Percentiles rank a stretch among this genome's conserved stretches.
phyloP scores from a whole-genome alignment of 306 rosid species.

The Dalbergia cultrata region DNA sequence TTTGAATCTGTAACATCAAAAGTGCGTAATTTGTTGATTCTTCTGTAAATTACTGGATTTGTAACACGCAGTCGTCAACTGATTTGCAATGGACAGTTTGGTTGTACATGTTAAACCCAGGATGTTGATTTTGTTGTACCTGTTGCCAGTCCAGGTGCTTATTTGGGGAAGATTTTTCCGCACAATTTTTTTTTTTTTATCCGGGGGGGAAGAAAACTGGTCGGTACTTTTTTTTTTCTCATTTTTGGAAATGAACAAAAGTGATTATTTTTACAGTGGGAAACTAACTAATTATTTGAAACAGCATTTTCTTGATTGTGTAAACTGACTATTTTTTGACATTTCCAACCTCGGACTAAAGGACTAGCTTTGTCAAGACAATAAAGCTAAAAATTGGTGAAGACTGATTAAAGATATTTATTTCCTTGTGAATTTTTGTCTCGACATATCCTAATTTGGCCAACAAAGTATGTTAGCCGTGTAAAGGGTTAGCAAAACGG shows the following conservation, averaged over 20 bases:
- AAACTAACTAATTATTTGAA: too few relatives aligned
- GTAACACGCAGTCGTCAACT: slow-evolving; percentile 48
- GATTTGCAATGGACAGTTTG: slow-evolving; percentile 47
- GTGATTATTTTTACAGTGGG: too few relatives aligned
- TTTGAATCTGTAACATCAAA: slow-evolving; percentile 56
- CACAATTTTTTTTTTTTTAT: too few relatives aligned
- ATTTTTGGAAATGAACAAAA: too few relatives aligned
- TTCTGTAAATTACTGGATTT: slow-evolving; percentile 67
- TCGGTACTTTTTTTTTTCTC: too few relatives aligned
- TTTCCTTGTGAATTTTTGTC: background rate
- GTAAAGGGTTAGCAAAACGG: too few relatives aligned
- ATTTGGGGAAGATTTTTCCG: background rate
- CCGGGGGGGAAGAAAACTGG: too few relatives aligned
- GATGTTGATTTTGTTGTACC: background rate
- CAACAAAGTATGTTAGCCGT: background rate
- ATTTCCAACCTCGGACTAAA: too few relatives aligned
- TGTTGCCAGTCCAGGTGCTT: too few relatives aligned
- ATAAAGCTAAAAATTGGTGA: background rate
- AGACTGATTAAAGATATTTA: background rate
- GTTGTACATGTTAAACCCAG: slow-evolving; percentile 46
- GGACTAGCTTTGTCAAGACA: background rate
- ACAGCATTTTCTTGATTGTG: too few relatives aligned
- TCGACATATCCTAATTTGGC: background rate
- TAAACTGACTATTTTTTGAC: too few relatives aligned
- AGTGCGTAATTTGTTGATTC: slow-evolving; percentile 62